Base-by-base conservation (phyloP, 129 eudicot genomes). In the Escallonia rubra region DNA sequence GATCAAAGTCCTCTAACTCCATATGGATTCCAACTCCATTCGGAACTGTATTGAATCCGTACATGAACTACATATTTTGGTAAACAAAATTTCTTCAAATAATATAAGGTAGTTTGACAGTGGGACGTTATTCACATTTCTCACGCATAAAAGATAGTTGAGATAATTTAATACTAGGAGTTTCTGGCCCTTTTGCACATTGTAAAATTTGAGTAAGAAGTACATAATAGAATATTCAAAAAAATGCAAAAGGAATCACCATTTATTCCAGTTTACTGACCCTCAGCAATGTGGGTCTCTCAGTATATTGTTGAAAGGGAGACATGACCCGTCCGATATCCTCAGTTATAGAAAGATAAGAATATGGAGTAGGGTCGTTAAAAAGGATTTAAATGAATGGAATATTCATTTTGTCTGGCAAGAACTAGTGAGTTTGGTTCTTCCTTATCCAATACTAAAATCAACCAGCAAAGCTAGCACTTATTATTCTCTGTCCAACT, bases 351-450 rank as follows among this genome's bases (percentile, higher is more conserved):
- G 1, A 5, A 6, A 47, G 51, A 47, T 47, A 47, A 47, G 51
- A 47, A 47, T 47, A 47, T 47, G 51, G 51, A 47, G 69, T 68
- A 70, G 79, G 74, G 57, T 48, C 85, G 64, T 51, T 77, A 7
- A 5, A 67, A 67, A 59, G 64, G 56, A 78, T 71, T 70, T 65
- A 63, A 63, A 65, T 66, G 13, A 77, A 57, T 48, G 61, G 84
- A 68, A 77, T 84, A 81, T 79, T 77, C 82, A 77, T 62, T 66
- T 47, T 82, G 81, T 81, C 85, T 77, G 63, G 58, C 71, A 40
- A 44, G 5, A 71, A 46, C 68, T 34, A 40, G 4, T 64, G 34
- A 44, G 49, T 14, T 47, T 68, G 43, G 65, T 34, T 68, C 67
- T 62, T 79, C 13, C 61, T 74, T 71, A 66, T 75, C 72, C 74